Conservation (phyloP, 768 basidiomycete genomes). For the Collybia sp. region DNA sequence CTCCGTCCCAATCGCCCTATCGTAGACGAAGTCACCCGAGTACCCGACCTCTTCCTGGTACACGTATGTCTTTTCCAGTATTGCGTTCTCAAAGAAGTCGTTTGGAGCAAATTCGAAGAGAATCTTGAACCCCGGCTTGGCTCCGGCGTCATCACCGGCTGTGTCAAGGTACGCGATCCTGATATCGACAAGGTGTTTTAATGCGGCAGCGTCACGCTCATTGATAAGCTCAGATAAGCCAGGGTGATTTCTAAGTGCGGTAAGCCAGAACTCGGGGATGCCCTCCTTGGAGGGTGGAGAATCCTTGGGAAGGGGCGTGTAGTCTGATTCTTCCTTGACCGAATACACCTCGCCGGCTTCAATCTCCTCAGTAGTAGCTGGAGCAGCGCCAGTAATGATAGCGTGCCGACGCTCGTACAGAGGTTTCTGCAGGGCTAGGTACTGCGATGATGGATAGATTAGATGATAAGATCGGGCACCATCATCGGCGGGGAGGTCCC, state of each 20-base stretch:
- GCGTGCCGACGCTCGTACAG: conserved; percentile 82
- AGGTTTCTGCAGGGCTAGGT: conserved; percentile 73
- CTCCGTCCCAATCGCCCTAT: conserved; percentile 87
- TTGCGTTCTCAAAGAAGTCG: conserved; percentile 82
- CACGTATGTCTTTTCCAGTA: conserved; percentile 89
- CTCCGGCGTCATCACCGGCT: conserved; percentile 42
- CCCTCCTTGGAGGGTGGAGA: conserved; percentile 36
- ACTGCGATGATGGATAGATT: conserved; percentile 33
- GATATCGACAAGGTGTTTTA: conserved; percentile 81
- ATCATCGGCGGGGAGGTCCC: conserved; percentile 5
- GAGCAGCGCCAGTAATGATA: conserved; percentile 74
- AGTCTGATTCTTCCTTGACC: conserved; percentile 71
- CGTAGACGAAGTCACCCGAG: conserved; percentile 94
- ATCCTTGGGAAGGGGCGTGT: conserved; percentile 56
- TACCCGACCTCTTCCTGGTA: conserved; percentile 94
- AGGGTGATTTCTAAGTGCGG: conserved; percentile 88
- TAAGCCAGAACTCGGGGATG: conserved; percentile 98
- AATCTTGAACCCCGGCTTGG: conserved; percentile 90
- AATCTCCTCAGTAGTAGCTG: conserved; percentile 79
- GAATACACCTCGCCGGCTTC: conserved; percentile 71
- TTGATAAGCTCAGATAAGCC: conserved; percentile 87
- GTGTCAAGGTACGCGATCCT: conserved; percentile 67
- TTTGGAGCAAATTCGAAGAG: conserved; percentile 77
- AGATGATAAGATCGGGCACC: background rate
- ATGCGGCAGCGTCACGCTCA: conserved; percentile 83